Evolutionary conservation across 768 basidiomycete genomes (phyloP), one percentile per base, ranked within the genome.

Genomic region (Termitomyces sp.): DNA sequence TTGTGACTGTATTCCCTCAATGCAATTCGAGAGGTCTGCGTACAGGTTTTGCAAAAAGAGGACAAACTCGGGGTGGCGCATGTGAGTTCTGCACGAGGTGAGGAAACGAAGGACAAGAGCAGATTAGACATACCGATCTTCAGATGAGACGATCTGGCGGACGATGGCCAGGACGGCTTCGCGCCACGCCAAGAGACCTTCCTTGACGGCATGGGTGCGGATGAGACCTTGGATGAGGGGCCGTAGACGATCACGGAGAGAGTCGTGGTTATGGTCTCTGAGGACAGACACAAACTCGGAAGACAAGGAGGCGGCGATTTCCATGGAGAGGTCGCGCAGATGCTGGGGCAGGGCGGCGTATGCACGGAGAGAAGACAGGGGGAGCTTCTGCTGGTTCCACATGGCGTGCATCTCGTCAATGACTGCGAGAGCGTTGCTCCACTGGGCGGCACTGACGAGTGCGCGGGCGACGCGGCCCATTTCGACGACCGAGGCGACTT

Each of bases 381-480:
- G 79, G 35, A 90, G 70, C 13, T 59, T 60, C 16, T 55, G 46
- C 1, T 32, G 16, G 1, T 78, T 70, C 83, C 86, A 87, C 63
- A 90, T 70, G 49, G 70, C 71, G 55, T 87, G 79, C 60, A 94
- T 69, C 51, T 84, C 79, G 49, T 91, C 85, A 38, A 92, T 80
- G 18, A 94, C 77, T 48, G 80, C 81, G 56, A 98, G 72, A 7
- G 94, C 94, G 55, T 91, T 89, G 14, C 84, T 83, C 90, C 92
- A 98, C 62, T 97, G 91, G 0, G 91, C 93, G 20, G 86, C 86
- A 49, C 78, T 79, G n/a, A 94, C 92, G 53, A 97, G 70, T 26
- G 81, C 77, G 56, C 80, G 83, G 30, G 88, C 85, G 43, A 92
- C 79, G 3, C 80, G 80, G 0, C 86, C 78, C 79, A 91, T 87